Evolutionary conservation across 192 early-diverging fungal species (phyloP).

Genomic region (Rhizophagus prolifer): DNA sequence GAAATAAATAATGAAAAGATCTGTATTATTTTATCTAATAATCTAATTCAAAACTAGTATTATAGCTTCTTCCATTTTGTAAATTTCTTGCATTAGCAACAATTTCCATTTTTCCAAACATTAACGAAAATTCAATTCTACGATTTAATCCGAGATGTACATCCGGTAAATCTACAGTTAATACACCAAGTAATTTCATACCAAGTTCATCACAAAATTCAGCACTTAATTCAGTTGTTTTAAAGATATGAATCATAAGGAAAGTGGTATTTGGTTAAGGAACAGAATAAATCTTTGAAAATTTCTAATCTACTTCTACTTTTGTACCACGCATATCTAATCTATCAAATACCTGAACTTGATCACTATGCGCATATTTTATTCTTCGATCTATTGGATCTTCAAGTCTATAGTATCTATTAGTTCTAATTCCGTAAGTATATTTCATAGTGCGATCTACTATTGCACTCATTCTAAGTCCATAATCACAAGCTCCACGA

Average conservation of each 20-base stretch:
- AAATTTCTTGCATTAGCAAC: too few species aligned
- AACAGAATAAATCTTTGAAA: not conserved
- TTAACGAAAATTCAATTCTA: too few species aligned
- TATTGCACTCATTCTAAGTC: not conserved
- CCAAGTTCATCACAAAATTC: conserved; percentile 14
- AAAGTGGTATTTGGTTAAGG: not conserved
- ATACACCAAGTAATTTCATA: not conserved
- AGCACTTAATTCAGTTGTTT: too few species aligned
- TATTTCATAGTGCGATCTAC: not conserved
- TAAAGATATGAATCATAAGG: not conserved
- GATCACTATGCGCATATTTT: too few species aligned
- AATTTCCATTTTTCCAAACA: too few species aligned
- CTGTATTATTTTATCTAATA: too few species aligned
- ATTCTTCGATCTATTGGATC: not conserved
- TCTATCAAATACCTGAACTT: not conserved
- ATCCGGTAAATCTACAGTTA: too few species aligned
- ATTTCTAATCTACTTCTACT: not conserved
- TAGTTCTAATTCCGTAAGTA: not conserved
- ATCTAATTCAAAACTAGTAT: not conserved
- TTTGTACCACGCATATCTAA: not conserved
- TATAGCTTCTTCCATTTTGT: not conserved
- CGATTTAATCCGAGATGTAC: too few species aligned
- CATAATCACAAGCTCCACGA: not conserved
- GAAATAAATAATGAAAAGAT: too few species aligned
- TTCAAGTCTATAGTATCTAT: not conserved